These are phyloP conservation scores for Sanghuangporus sanghuang DNA, from an alignment of 1,284 basidiomycete genomes.

Conservation along the genomic window DNA sequence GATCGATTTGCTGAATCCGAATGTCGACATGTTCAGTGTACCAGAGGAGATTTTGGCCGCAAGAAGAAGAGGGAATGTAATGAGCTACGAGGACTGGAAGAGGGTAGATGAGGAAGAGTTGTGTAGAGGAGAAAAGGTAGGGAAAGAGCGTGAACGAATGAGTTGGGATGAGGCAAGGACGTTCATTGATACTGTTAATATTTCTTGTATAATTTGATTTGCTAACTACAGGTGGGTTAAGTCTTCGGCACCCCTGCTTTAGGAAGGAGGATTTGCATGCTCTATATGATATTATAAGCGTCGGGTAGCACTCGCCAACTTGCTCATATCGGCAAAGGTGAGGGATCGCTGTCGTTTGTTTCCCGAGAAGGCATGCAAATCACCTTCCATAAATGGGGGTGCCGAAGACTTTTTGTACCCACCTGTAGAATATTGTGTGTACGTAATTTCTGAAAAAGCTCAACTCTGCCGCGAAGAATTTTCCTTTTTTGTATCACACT, in stretches of 20 bases:
- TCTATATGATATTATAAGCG: too few species aligned
- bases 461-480: neutral
- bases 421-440: too few species aligned
- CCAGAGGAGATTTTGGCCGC: slow-evolving; percentile 54
- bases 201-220: neutral
- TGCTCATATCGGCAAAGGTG: too few species aligned
- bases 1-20: slow-evolving; percentile 31
- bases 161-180: slow-evolving; percentile 49
- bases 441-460: neutral
- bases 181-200: slow-evolving; percentile 29
- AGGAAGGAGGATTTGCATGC: too few species aligned
- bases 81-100: slow-evolving; percentile 67
- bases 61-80: slow-evolving; percentile 42
- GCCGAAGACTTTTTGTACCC: too few species aligned
- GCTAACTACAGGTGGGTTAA: too few species aligned
- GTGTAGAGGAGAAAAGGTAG: slow-evolving; percentile 44
- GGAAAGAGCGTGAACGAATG: slow-evolving; percentile 81
- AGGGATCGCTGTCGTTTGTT: too few species aligned
- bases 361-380: too few species aligned
- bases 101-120: slow-evolving; percentile 62
- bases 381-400: too few species aligned
- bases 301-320: too few species aligned
- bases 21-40: slow-evolving; percentile 38
- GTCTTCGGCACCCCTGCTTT: too few species aligned
- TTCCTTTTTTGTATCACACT: neutral